These are phyloP conservation scores for Ascochyta lentis DNA, from an alignment of 2,329 filamentous ascomycete species.

Conservation along the genomic window DNA sequence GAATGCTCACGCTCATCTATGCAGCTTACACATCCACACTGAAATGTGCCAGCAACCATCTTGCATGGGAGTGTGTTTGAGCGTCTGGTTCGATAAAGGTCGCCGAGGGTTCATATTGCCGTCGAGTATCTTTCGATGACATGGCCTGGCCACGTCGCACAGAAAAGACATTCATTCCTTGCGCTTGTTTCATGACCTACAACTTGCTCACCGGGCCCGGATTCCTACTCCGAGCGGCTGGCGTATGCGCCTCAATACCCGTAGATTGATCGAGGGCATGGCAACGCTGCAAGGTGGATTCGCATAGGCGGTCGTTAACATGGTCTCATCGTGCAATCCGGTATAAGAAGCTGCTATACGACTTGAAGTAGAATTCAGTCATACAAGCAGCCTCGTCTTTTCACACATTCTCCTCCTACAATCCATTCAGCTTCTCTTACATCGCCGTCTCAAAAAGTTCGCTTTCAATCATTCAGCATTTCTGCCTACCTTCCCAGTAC, in stretches of 20 bases:
- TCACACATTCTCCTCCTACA: neutral
- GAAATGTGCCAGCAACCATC: neutral
- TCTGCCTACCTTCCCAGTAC: neutral
- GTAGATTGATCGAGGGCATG: conserved; percentile 1
- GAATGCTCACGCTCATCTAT: neutral
- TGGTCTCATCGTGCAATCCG: neutral
- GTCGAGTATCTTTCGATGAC: neutral
- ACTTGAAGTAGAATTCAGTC: neutral
- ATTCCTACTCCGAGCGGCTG: neutral
- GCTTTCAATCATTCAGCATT: neutral
- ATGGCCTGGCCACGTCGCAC: neutral
- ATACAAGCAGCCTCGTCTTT: neutral
- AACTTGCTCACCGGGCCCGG: conserved; percentile 12
- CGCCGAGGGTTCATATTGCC: neutral
- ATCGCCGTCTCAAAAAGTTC: neutral
- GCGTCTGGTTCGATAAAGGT: neutral
- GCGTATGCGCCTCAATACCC: conserved; percentile 8
- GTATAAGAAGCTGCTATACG: neutral
- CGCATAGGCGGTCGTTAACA: neutral
- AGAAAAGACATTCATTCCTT: neutral
- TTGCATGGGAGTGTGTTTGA: neutral
- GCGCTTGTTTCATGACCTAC: conserved; percentile 9
- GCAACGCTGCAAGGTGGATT: conserved; percentile 10
- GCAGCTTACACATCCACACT: neutral
- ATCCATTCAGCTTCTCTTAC: neutral